Conservation (phyloP, 2,329 filamentous ascomycete genomes). For the Fusarium incarnatum region DNA sequence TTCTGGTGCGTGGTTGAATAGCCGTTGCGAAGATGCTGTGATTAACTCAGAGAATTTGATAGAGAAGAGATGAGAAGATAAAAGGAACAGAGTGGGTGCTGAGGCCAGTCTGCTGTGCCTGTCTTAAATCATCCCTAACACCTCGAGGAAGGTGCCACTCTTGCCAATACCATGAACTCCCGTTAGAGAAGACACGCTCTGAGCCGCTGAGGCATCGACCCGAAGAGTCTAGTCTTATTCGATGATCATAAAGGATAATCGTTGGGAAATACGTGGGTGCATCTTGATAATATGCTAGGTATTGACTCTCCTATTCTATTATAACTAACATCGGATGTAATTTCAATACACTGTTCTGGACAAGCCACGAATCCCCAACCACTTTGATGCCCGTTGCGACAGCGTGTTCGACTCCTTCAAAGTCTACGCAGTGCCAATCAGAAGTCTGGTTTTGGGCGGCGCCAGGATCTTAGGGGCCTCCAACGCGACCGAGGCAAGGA, state of each 20-base stretch:
- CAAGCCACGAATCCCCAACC: not conserved
- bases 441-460: not conserved
- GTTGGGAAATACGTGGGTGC: not conserved
- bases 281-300: not conserved
- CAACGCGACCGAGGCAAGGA: conserved; percentile 8
- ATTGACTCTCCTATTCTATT: not conserved
- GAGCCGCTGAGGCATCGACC: not conserved
- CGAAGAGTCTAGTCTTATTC: not conserved
- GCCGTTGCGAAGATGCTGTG: not conserved
- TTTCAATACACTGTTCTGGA: not conserved
- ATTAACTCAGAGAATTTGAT: not conserved
- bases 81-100: fast-evolving
- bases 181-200: not conserved
- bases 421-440: not conserved
- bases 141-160: not conserved
- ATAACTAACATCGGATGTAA: not conserved
- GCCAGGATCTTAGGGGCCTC: not conserved
- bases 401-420: not conserved
- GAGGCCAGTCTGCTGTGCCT: not conserved
- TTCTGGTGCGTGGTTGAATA: not conserved
- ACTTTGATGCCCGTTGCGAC: not conserved
- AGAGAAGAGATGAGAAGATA: not conserved
- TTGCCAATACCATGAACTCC: not conserved
- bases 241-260: not conserved
- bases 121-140: not conserved